Conservation (phyloP, 192 early-diverging fungal genomes). For the Piromyces finnis region DNA sequence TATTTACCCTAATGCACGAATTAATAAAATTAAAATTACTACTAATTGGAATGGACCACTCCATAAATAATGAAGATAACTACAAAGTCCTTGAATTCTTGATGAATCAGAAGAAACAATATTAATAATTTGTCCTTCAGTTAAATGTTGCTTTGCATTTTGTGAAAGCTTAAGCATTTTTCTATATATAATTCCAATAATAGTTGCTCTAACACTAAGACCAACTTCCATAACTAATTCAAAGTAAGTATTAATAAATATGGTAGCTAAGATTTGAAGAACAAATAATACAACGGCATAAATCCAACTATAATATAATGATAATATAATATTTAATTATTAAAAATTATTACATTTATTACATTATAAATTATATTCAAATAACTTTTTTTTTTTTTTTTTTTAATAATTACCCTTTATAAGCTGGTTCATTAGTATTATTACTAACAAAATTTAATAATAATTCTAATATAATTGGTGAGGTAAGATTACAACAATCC, state of each 20-base stretch:
- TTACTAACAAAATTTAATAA: not conserved
- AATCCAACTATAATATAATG: not conserved
- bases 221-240: slow-evolving; percentile 19
- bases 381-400: too few species aligned
- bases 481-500: not conserved
- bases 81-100: not conserved
- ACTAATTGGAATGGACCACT: not conserved
- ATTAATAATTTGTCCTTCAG: slow-evolving; percentile 3
- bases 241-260: slow-evolving; percentile 20
- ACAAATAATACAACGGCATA: not conserved
- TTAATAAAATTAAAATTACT: not conserved
- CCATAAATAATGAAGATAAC: slow-evolving; percentile 1
- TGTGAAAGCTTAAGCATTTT: slow-evolving; percentile 36
- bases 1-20: not conserved
- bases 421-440: not conserved
- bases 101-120: slow-evolving; percentile 1
- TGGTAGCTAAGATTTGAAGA: slow-evolving; percentile 10
- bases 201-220: slow-evolving; percentile 15
- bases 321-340: too few species aligned
- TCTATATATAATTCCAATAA: slow-evolving; percentile 34
- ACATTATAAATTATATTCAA: too few species aligned
- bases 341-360: too few species aligned
- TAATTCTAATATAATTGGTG: not conserved
- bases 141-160: slow-evolving; percentile 22
- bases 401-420: not conserved